Base-by-base conservation (phyloP, 257 asterid genomes). In the Petrea volubilis region DNA sequence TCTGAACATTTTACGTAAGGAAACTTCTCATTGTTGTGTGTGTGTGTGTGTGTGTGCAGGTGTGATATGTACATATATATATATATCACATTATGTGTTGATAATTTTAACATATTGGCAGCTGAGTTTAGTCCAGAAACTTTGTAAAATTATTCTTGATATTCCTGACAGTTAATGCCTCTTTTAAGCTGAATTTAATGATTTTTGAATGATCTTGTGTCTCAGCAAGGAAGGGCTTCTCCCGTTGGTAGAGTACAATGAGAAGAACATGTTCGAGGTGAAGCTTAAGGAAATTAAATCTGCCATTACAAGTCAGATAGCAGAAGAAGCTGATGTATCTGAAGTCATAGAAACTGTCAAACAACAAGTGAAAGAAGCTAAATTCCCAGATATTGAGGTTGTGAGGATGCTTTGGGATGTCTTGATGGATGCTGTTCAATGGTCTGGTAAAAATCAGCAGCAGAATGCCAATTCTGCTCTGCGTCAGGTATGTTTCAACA, bases 391-490 rank as follows among this genome's bases (percentile, higher is more conserved):
- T 71, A 81, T 79, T 67, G 98, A 91, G 74, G 95, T 94, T 63
- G 96, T 94, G 23, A 83, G 95, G 20, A 91, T 91, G 76, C 79
- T 89, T 43, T 91, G 97, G 99, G 97, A 94, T 85, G 90, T 89
- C 29, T 74, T 94, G 87, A 93, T 93, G 98, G 98, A 93, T 82
- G 96, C 98, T 41, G 96, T 93, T 68, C 97, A 91, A 66, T 91
- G 98, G 98, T 93, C 98, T 53, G 97, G 94, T 36, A 93, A 93
- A 83, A 93, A 93, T 72, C 98, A 93, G 76, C 98, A 93, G 75
- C 98, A 93, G 74, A 93, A 93, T 77, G 95, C 98, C 43, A 93
- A 93, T 78, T 77, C 82, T 23, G 97, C 93, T 41, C 84, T 93
- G 72, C 98, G 97, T 17, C 98, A 89, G 98, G 98, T 93, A 77